phyloP scores from a whole-genome alignment of 2,329 filamentous ascomycete species.

The Fusarium avenaceum region DNA sequence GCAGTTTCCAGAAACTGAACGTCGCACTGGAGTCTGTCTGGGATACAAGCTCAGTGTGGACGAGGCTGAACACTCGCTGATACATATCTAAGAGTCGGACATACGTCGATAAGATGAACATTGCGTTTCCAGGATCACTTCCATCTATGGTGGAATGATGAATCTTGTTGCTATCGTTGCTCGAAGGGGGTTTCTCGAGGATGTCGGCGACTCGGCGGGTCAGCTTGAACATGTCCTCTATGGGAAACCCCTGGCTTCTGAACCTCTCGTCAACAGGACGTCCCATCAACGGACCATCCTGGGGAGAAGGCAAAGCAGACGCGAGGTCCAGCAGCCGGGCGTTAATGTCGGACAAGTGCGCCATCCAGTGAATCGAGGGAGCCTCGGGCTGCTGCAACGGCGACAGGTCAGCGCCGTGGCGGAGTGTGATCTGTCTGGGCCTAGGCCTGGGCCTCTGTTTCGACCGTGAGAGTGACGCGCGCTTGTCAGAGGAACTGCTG shows the following conservation, averaged over 20 bases:
- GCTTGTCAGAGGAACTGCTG: conserved; percentile 45
- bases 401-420: conserved; percentile 40
- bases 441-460: conserved; percentile 46
- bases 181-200: conserved; percentile 48
- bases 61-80: conserved; percentile 55
- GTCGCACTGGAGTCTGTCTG: conserved; percentile 46
- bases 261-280: conserved; percentile 45
- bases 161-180: conserved; percentile 16
- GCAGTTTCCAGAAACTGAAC: conserved; percentile 57
- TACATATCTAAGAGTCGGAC: conserved; percentile 58
- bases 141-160: conserved; percentile 43
- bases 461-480: conserved; percentile 38
- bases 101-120: conserved; percentile 58
- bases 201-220: conserved; percentile 56
- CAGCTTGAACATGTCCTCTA: conserved; percentile 59
- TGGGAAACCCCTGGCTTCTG: conserved; percentile 53
- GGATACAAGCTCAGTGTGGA: conserved; percentile 52
- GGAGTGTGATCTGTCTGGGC: conserved; percentile 53
- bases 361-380: conserved; percentile 54
- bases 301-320: conserved; percentile 50
- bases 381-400: conserved; percentile 40
- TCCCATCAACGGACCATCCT: conserved; percentile 35
- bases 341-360: conserved; percentile 57
- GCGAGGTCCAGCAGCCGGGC: conserved; percentile 56
- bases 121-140: conserved; percentile 55